Conservation (phyloP, 192 early-diverging fungal genomes). For the Podila epigama region DNA sequence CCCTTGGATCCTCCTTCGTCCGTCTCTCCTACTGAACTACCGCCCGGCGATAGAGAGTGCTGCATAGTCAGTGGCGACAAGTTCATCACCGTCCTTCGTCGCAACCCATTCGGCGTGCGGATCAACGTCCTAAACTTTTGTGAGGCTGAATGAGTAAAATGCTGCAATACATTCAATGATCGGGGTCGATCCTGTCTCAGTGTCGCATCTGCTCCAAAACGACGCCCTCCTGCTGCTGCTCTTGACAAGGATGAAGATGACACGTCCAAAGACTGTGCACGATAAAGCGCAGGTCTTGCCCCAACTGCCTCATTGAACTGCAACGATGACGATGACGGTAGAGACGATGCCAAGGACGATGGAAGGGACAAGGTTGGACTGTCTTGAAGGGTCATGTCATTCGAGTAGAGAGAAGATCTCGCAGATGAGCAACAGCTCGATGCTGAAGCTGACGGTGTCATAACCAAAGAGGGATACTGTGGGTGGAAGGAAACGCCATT, state of each 20-base stretch:
- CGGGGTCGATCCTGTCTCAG: conserved; percentile 17
- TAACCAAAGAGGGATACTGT: no score
- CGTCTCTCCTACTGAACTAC: no score
- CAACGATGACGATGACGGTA: not conserved
- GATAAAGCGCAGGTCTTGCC: no score
- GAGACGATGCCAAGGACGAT: not conserved
- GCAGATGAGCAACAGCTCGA: no score
- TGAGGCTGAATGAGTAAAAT: conserved; percentile 26
- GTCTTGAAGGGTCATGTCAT: no score
- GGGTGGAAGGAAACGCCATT: no score
- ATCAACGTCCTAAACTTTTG: conserved; percentile 30
- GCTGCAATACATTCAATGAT: conserved; percentile 25
- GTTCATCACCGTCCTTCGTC: conserved; percentile 16
- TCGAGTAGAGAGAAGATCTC: not conserved
- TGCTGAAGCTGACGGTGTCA: no score
- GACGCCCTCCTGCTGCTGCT: not conserved
- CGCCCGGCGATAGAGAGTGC: no score
- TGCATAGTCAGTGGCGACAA: conserved; percentile 2
- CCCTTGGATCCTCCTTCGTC: no score
- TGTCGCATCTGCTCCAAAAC: no score
- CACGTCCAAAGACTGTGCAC: not conserved
- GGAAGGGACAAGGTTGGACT: no score
- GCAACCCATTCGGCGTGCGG: conserved; percentile 8
- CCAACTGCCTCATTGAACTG: no score
- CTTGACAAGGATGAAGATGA: not conserved